phyloP scores from a whole-genome alignment of 176 grass and related monocot species.

The Oryza punctata region DNA sequence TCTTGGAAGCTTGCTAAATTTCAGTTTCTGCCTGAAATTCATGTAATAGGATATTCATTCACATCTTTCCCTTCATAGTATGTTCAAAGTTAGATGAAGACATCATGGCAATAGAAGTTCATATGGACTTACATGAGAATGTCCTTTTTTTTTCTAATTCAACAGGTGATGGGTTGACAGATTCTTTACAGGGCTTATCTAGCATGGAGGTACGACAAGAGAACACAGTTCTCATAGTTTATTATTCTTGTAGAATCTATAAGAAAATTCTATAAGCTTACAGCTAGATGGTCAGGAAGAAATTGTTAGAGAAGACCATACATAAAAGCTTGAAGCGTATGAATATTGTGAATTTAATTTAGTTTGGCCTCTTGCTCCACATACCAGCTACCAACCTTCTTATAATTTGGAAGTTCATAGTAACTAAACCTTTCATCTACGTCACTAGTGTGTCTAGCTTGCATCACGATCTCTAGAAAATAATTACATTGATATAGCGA shows the following conservation, averaged over 20 bases:
- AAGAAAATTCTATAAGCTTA: neutral
- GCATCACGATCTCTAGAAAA: conserved; percentile 5
- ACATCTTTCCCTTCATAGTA: neutral
- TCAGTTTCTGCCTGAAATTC: neutral
- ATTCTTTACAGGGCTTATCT: conserved; percentile 85
- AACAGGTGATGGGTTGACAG: conserved; percentile 85
- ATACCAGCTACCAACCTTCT: neutral
- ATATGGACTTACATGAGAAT: conserved; percentile 3
- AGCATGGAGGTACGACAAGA: conserved; percentile 76
- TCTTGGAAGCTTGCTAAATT: neutral
- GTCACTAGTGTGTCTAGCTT: conserved; percentile 4
- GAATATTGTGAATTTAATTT: conserved; percentile 8
- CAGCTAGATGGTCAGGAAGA: neutral
- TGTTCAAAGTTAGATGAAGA: neutral
- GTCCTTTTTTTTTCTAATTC: conserved; percentile 16
- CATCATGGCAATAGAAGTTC: neutral
- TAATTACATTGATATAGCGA: neutral
- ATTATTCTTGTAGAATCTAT: neutral
- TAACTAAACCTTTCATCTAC: neutral
- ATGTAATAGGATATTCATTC: neutral
- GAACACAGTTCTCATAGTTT: conserved; percentile 3
- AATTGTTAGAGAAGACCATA: conserved; percentile 6
- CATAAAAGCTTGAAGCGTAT: conserved; percentile 14
- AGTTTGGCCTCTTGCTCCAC: neutral
- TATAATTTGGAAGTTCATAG: neutral